Base-by-base conservation (phyloP, 1,284 basidiomycete species). In the Porodaedalea pini region DNA sequence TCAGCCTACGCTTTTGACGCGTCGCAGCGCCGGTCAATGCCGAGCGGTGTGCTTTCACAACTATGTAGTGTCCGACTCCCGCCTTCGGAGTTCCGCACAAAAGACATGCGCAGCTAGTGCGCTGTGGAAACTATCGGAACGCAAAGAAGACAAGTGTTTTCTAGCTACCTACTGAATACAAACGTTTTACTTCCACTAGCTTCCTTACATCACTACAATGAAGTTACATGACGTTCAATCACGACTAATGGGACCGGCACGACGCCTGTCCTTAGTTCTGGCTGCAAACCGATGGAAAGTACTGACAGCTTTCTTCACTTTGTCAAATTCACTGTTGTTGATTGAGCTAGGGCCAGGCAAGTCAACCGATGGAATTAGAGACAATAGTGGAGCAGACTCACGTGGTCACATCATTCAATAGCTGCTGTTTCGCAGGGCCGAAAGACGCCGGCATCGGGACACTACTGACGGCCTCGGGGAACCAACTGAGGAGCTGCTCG, bases 271-370 rank as follows among this genome's bases (percentile, higher is more conserved):
- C 36, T 85, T 79, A 53, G 80, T 77, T 68, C 87, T 89, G 52
- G 84, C 78, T 32, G 86, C 86, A 17, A 81, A 79, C 54, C 87
- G 78, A 66, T 86, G 83, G 45, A 90, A 74, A 19, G 71, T 66
- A 41, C 86, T 71, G 57, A 93, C 78, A 0, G 86, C 84, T 64
- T 88, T 85, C 71, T 92, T 94, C 61, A 92, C 84, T 66, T 86
- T 87, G 67, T 92, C 89, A 58, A 80, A 81, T 66, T 90, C 81
- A 55, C 77, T 75, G 1, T 74, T 72, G 57, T 81, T 81, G 53
- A 61, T 61, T 17, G 56, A 50, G 37, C 44, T 51, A 62, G 51
- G 53, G 44, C 39, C 25, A 17, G 29, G 41, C 51, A 34, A 56
- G 31, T 60, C 36, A 50, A 27, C 31, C 8, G 11, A 17, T 19